Evolutionary conservation across 106 monocot genomes (phyloP).

Genomic region (Posidonia australis): DNA sequence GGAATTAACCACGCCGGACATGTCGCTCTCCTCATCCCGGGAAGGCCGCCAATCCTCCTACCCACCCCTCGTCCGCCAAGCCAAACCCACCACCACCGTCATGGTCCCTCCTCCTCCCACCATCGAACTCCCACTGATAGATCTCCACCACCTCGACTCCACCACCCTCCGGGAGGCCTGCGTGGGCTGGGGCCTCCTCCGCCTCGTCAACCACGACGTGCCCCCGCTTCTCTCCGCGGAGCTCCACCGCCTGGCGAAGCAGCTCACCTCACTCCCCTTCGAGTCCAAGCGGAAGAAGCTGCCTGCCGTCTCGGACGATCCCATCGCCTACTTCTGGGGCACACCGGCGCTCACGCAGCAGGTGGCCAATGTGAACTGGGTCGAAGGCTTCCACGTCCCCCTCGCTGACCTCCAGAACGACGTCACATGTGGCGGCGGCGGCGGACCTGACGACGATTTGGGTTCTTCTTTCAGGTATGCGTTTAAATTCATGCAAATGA

Average conservation of each 20-base stretch:
- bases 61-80: constrained; percentile 5
- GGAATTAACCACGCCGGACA: too few relatives aligned
- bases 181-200: constrained; percentile 11
- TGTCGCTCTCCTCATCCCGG: too few relatives aligned
- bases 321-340: constrained; percentile 9
- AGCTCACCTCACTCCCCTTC: constrained; percentile 14
- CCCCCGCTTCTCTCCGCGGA: constrained; percentile 5
- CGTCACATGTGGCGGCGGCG: neutral
- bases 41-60: constrained; percentile 6
- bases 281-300: neutral
- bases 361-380: constrained; percentile 9
- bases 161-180: neutral
- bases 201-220: constrained; percentile 8
- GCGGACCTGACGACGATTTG: neutral
- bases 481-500: neutral
- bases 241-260: neutral
- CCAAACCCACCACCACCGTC: neutral
- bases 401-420: neutral
- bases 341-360: constrained; percentile 1
- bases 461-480: neutral
- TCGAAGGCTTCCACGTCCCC: constrained; percentile 11
- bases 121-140: constrained; percentile 3
- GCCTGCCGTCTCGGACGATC: neutral
- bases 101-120: neutral
- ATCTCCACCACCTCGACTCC: constrained; percentile 7